Base-by-base conservation (phyloP, 1,284 basidiomycete species). In the Porodaedalea pini region DNA sequence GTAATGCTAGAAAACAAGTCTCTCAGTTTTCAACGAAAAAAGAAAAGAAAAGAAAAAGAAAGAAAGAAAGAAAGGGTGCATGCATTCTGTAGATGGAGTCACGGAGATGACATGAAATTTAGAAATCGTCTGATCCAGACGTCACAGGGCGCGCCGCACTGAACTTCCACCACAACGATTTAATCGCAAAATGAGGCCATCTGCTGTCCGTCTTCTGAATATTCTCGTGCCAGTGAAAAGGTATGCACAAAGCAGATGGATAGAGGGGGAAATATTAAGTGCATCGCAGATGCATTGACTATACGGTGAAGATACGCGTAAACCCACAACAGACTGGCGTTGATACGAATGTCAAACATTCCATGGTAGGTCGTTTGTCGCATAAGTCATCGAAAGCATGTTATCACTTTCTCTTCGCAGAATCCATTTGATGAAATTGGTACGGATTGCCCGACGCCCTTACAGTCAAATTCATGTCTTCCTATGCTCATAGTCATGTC, bases 391-490 rank as follows among this genome's bases (percentile, higher is more conserved):
- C n/a, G 15, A 10, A 53, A 29, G 7, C 29, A 2, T 44, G 34
- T 41, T 27, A 37, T 43, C 27, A 36, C 48, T 44, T 23, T 25
- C 8, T 48, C 21, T 15, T 47, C 48, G 23, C 63, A 96, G 94
- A 97, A 97, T 73, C 94, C 94, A 0, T 97, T 97, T 67, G 94
- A 96, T 70, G 94, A 97, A 74, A 97, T 98, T 68, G 93, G 93
- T 94, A 62, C 67, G 29, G 50, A 6, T 19, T 13, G 13, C 13
- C 5, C 36, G 45, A 23, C 39, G 27, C n/a, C 13, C 41, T 31
- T 23, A 39, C 21, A 6, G 49, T 21, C 17, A 27, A 32, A 36
- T 5, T 52, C 21, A 21, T 27, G 3, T 32, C 19, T 48, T 53
- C 13, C 25, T 10, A 59, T 23, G 15, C n/a, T 40, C 36, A 25